A percentile compares a stretch with the other conserved stretches of the same genome.
These are phyloP conservation scores for Colletotrichum shisoi DNA, from an alignment of 2,329 filamentous ascomycete genomes.

Conservation along the genomic window DNA sequence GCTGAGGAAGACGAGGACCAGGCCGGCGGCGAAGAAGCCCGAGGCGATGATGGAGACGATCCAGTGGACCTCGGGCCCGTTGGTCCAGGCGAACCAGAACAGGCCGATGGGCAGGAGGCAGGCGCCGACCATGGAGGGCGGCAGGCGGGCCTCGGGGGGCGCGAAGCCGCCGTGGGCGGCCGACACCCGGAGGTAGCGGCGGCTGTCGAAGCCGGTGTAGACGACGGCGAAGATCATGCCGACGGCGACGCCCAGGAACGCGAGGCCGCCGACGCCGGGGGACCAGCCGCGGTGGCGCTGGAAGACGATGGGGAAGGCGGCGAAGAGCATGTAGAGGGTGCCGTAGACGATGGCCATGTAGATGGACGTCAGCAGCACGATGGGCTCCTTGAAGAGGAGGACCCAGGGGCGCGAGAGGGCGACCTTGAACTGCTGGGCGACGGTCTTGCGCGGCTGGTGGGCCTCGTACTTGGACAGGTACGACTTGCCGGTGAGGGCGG, in stretches of 20 bases:
- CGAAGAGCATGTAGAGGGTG: constrained; percentile 67
- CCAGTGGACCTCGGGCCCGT: constrained; percentile 59
- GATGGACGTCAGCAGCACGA: constrained; percentile 69
- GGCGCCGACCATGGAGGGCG: constrained; percentile 63
- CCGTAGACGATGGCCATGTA: constrained; percentile 71
- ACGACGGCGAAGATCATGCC: constrained; percentile 67
- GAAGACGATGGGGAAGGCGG: constrained; percentile 72
- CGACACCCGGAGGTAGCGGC: constrained; percentile 52
- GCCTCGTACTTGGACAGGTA: constrained; percentile 53
- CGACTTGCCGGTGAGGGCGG: constrained; percentile 39
- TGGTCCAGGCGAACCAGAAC: constrained; percentile 68
- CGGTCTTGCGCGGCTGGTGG: constrained; percentile 52
- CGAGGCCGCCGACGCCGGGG: constrained; percentile 66
- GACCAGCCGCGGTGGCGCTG: constrained; percentile 66
- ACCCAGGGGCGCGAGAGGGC: constrained; percentile 67
- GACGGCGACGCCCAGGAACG: constrained; percentile 73
- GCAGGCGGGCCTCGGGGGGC: constrained; percentile 65
- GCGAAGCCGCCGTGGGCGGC: constrained; percentile 57
- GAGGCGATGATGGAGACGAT: constrained; percentile 53
- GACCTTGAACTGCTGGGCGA: constrained; percentile 56
- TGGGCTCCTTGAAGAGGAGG: constrained; percentile 74
- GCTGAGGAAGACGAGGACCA: constrained; percentile 63
- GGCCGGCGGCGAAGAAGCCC: constrained; percentile 49
- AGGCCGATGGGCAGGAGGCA: constrained; percentile 62
- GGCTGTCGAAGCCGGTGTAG: constrained; percentile 58